phyloP scores from a whole-genome alignment of 2,329 filamentous ascomycete species.

The Colletotrichum tropicale region DNA sequence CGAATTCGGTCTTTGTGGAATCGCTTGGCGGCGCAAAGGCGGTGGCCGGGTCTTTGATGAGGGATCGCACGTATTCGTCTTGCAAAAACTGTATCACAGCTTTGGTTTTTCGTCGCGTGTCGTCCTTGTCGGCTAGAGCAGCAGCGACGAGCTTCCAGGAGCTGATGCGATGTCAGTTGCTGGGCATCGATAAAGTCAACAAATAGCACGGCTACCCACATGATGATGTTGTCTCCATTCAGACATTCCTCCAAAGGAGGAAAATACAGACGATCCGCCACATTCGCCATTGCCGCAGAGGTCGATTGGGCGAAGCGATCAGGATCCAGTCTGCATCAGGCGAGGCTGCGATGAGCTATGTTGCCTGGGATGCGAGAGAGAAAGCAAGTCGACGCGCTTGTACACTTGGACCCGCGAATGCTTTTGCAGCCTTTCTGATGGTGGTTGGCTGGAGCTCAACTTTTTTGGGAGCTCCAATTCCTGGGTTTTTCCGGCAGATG shows the following conservation, averaged over 20 bases:
- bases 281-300: constrained; percentile 70
- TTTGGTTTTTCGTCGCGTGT: constrained; percentile 55
- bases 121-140: constrained; percentile 61
- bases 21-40: constrained; percentile 69
- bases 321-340: constrained; percentile 21
- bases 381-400: constrained; percentile 17
- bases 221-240: constrained; percentile 76
- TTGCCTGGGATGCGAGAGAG: constrained; percentile 32
- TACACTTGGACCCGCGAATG: constrained; percentile 16
- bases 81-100: constrained; percentile 72
- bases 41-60: constrained; percentile 71
- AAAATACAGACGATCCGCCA: constrained; percentile 75
- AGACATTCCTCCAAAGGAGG: constrained; percentile 87
- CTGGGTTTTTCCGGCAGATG: constrained; percentile 4
- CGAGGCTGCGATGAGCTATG: constrained; percentile 15
- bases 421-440: constrained; percentile 19
- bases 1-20: constrained; percentile 73
- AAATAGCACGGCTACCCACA: constrained; percentile 63
- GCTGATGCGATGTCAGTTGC: constrained; percentile 37
- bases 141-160: constrained; percentile 67
- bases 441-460: constrained; percentile 16
- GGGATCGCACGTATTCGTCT: constrained; percentile 69
- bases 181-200: background rate
- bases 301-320: constrained; percentile 20
- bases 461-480: constrained; percentile 18